Evolutionary conservation across 75 land plant species (phyloP).

Genomic region (Isoetes taiwanensis): DNA sequence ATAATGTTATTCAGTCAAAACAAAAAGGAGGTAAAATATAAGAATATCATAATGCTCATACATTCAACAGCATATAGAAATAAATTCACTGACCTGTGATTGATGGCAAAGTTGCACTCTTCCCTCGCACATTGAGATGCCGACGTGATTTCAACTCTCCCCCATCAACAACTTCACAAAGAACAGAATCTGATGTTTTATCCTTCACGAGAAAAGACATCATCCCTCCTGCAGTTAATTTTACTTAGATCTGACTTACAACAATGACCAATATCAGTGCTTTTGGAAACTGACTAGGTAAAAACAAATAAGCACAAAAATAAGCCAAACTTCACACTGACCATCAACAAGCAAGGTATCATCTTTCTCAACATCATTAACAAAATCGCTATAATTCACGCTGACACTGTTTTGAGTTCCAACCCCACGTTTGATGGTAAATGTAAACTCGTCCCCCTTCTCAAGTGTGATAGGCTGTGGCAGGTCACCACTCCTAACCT

Average conservation of each 20-base stretch:
- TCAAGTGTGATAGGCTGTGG: slow-evolving; percentile 70
- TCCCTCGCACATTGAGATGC: slow-evolving; percentile 94
- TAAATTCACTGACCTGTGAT: slow-evolving; percentile 51
- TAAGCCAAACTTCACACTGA: no score
- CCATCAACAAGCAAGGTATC: slow-evolving; percentile 94
- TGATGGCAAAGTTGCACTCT: slow-evolving; percentile 93
- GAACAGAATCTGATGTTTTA: slow-evolving; percentile 65
- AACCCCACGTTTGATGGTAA: slow-evolving; percentile 90
- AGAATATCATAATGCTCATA: no score
- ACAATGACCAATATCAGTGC: no score
- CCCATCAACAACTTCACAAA: slow-evolving; percentile 81
- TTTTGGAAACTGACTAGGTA: no score
- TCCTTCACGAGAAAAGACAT: slow-evolving; percentile 80
- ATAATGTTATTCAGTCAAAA: no score
- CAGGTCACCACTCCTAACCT: slow-evolving; percentile 95
- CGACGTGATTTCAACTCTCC: slow-evolving; percentile 95
- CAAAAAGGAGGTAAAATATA: no score
- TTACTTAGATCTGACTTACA: no score
- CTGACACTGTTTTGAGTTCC: slow-evolving; percentile 72
- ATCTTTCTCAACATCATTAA: slow-evolving; percentile 80
- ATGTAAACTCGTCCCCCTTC: slow-evolving; percentile 84
- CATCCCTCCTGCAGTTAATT: slow-evolving; percentile 90
- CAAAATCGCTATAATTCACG: slow-evolving; percentile 96
- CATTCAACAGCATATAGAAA: not conserved
- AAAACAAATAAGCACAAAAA: no score